These are phyloP conservation scores for Lotus japonicus DNA, from an alignment of 306 rosid genomes.

Conservation along the genomic window DNA sequence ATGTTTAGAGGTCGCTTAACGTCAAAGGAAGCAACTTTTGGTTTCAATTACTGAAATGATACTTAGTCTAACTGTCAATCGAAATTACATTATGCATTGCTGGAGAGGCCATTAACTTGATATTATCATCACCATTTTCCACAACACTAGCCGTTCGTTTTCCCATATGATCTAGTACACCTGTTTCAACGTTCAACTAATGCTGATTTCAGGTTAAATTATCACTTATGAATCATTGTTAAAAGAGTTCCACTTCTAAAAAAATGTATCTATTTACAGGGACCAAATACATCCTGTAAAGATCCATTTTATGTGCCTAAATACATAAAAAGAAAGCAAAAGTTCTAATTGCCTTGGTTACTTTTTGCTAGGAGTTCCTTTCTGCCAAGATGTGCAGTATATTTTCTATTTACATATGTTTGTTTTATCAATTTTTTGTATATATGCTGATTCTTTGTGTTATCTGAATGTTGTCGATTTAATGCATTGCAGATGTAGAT, in stretches of 20 bases:
- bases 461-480: slow-evolving; percentile 14
- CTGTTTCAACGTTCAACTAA: not conserved
- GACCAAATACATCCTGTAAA: not conserved
- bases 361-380: not conserved
- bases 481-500: slow-evolving; percentile 55
- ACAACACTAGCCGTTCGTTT: no score
- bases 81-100: not conserved
- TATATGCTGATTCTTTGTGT: not conserved
- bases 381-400: not conserved
- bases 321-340: not conserved
- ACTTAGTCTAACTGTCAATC: not conserved
- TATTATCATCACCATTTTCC: not conserved
- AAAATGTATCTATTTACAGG: not conserved
- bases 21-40: not conserved
- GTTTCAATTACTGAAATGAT: not conserved
- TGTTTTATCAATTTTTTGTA: not conserved
- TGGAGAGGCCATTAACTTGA: not conserved
- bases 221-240: not conserved
- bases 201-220: not conserved
- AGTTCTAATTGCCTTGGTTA: not conserved
- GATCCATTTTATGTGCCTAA: not conserved
- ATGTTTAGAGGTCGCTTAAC: not conserved
- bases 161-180: not conserved
- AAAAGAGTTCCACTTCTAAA: not conserved
- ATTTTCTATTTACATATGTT: not conserved